These are phyloP conservation scores for Trypethelium eluteriae DNA, from an alignment of 495 filamentous ascomycete genomes.

Conservation along the genomic window DNA sequence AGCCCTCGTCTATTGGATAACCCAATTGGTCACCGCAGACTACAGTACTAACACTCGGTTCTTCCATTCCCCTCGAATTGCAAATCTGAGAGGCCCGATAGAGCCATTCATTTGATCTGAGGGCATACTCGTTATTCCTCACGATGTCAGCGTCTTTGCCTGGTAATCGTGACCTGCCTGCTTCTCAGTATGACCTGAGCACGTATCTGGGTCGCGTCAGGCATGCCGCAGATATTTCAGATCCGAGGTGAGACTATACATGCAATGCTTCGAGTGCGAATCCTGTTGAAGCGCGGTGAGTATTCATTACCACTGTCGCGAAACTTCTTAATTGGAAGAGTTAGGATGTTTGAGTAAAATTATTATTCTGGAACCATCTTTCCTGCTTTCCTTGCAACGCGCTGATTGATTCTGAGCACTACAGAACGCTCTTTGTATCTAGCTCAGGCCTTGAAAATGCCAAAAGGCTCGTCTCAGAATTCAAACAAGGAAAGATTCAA, in stretches of 20 bases:
- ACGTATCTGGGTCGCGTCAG: conserved; percentile 94
- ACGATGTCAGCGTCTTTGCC: conserved; percentile 85
- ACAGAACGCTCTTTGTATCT: conserved; percentile 74
- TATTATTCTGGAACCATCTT: not conserved
- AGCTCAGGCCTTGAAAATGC: conserved; percentile 69
- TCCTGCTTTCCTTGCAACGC: not conserved
- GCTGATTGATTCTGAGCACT: conserved; percentile 3
- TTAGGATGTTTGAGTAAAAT: conserved; percentile 13
- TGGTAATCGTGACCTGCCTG: conserved; percentile 74
- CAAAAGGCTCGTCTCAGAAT: conserved; percentile 64
- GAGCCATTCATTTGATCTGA: not conserved
- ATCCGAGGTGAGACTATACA: conserved; percentile 72
- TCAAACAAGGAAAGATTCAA: conserved; percentile 70
- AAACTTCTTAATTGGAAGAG: conserved; percentile 9
- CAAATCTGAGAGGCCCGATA: not conserved
- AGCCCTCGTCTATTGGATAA: not conserved
- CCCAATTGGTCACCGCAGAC: not conserved
- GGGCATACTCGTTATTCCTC: not conserved
- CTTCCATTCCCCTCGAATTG: not conserved
- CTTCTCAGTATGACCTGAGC: conserved; percentile 81
- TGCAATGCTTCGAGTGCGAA: conserved; percentile 20
- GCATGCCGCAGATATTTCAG: conserved; percentile 82
- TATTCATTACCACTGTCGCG: conserved; percentile 22
- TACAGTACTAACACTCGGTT: not conserved
- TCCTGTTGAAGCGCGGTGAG: conserved; percentile 31